Conservation (phyloP, 2,329 filamentous ascomycete genomes). For the Colletotrichum euphorbiae region DNA sequence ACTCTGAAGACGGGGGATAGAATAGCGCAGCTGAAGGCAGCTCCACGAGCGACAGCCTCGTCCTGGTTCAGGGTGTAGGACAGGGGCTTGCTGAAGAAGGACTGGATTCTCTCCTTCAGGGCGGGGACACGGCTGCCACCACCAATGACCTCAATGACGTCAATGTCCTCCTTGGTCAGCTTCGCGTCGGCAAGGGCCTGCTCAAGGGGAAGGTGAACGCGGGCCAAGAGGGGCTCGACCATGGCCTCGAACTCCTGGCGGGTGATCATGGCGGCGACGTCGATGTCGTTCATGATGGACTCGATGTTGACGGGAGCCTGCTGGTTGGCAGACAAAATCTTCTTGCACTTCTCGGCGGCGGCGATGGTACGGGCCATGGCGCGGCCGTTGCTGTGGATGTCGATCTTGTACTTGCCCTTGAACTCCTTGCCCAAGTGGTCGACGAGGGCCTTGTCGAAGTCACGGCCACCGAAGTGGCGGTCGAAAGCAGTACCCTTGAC, state of each 20-base stretch:
- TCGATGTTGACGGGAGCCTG: constrained; percentile 95
- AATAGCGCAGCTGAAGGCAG: constrained; percentile 97
- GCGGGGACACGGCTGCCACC: constrained; percentile 93
- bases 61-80: constrained; percentile 99
- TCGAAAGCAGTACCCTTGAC: constrained; percentile 95
- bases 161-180: constrained; percentile 91
- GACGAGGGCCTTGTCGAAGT: constrained; percentile 95
- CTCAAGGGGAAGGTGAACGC: constrained; percentile 81
- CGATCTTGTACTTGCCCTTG: constrained; percentile 97
- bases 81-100: constrained; percentile 91
- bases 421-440: constrained; percentile 97
- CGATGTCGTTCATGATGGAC: constrained; percentile 97
- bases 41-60: constrained; percentile 94
- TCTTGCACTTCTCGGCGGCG: constrained; percentile 97
- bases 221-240: constrained; percentile 83
- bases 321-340: constrained; percentile 95
- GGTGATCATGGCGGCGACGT: constrained; percentile 89
- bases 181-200: constrained; percentile 95
- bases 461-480: constrained; percentile 95
- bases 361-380: constrained; percentile 87
- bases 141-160: constrained; percentile 92
- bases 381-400: constrained; percentile 91
- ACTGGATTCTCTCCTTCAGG: constrained; percentile 88
- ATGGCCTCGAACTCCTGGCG: constrained; percentile 94
- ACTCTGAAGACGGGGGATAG: constrained; percentile 98